These are phyloP conservation scores for Carnegiea gigantea DNA, from an alignment of 179 eudicot genomes.

Conservation along the genomic window DNA sequence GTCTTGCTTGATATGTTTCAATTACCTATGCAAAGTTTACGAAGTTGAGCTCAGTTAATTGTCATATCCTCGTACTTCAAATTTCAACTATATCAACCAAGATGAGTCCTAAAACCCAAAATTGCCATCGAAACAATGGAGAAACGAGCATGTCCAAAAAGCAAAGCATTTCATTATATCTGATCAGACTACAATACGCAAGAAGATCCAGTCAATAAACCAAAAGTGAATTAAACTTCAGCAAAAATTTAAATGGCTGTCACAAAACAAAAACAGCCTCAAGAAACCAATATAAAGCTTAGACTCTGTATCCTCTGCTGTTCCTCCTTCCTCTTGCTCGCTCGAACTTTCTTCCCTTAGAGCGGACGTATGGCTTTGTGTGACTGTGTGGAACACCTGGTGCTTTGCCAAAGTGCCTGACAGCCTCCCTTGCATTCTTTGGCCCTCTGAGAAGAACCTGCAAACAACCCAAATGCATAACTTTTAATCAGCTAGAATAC, in stretches of 20 bases:
- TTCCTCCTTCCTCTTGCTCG: slow-evolving; percentile 30
- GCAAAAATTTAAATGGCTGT: slow-evolving; percentile 6
- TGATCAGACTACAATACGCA: not conserved
- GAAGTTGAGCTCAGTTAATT: not conserved
- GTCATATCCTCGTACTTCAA: no score
- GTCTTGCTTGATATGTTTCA: not conserved
- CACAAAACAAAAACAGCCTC: not conserved
- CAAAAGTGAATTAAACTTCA: not conserved
- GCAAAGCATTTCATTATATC: not conserved
- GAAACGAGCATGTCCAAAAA: not conserved
- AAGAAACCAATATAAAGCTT: not conserved
- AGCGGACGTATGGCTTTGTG: slow-evolving; percentile 77
- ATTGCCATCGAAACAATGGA: no score
- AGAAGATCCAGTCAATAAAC: not conserved
- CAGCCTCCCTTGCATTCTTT: slow-evolving; percentile 73
- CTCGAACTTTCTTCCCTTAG: slow-evolving; percentile 54
- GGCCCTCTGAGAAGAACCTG: slow-evolving; percentile 84
- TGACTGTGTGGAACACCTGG: slow-evolving; percentile 91
- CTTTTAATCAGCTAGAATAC: not conserved
- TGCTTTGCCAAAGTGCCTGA: slow-evolving; percentile 78
- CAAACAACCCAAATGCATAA: not conserved
- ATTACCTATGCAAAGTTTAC: no score
- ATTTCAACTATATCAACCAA: no score
- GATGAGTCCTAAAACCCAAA: no score
- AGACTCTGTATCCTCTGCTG: slow-evolving; percentile 28